phyloP scores from a whole-genome alignment of 768 basidiomycete species.

The Leccinellum luteum region DNA sequence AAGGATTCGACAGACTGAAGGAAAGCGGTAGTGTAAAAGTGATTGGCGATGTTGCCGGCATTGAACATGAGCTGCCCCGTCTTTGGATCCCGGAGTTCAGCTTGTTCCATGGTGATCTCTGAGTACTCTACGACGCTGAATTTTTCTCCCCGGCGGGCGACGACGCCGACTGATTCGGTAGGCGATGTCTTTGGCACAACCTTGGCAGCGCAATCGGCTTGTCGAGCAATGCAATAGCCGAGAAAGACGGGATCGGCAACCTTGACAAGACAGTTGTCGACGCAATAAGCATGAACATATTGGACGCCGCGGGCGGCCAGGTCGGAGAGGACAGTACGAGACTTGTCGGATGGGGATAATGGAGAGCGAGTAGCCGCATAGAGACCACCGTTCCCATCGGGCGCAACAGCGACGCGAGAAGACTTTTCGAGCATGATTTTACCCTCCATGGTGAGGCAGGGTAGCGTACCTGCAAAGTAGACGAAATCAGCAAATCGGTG shows the following conservation, averaged over 20 bases:
- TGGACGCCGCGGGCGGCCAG: constrained; percentile 70
- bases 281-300: constrained; percentile 94
- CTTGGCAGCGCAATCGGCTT: constrained; percentile 91
- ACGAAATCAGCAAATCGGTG: background rate
- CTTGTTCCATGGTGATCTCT: constrained; percentile 86
- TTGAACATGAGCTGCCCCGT: constrained; percentile 84
- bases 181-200: constrained; percentile 89
- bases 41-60: constrained; percentile 96
- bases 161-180: constrained; percentile 92
- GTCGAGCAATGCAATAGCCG: constrained; percentile 87
- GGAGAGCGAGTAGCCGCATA: constrained; percentile 90
- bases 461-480: constrained; percentile 72
- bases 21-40: constrained; percentile 92
- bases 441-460: constrained; percentile 91
- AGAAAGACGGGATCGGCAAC: constrained; percentile 98
- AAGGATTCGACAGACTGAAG: constrained; percentile 75
- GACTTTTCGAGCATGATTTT: constrained; percentile 84
- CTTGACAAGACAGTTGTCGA: constrained; percentile 97
- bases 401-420: constrained; percentile 87
- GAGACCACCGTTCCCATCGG: constrained; percentile 96
- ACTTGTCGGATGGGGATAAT: constrained; percentile 54
- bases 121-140: constrained; percentile 97
- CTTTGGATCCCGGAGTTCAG: constrained; percentile 66
- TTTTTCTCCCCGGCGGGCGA: constrained; percentile 79
- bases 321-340: constrained; percentile 80